Base-by-base conservation (phyloP, 2,329 filamentous ascomycete species). In the Calonectria fujianensis region DNA sequence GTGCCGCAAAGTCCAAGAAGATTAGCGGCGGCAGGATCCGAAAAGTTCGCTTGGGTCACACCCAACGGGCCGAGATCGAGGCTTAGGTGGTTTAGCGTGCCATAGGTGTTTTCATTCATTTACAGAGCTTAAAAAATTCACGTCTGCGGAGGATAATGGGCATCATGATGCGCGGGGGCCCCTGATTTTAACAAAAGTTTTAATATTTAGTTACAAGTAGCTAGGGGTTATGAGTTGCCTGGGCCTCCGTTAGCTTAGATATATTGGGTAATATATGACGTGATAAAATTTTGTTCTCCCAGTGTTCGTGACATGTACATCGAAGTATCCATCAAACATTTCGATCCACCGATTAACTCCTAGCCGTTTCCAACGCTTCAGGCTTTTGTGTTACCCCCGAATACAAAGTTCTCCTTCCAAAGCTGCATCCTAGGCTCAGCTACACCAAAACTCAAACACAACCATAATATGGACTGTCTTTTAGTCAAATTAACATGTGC, bases 191-290 rank as follows among this genome's bases (percentile, higher is more conserved):
- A 41, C 10, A 39, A 63, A 39, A 61, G 13, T 63, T 63, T 41
- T 63, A 63, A 63, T 41, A 29, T 63, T 13, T 63, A 29, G 35
- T 41, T 37, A 45, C 16, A 63, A 37, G 57, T 39, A 63, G 57
- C 57, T 14, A 39, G 57, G 32, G 24, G 57, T 63, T 63, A 63
- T 63, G 14, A 63, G 35, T 63, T 29, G 14, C 27, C 35, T 63
- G 35, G 57, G 24, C 13, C 16, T 39, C 57, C 57, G 57, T 41
- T 63, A 63, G 57, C 57, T 41, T 41, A 41, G 57, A 24, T 29
- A 39, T 63, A 63, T 39, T 41, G 37, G 57, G 14, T 41, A 63
- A 63, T 63, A 41, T 18, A 63, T 10, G 57, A 63, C 57, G 57
- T 63, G 57, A 16, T n/a, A 37, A 63, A 48, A n/a, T 4, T 11